phyloP scores from a whole-genome alignment of 345 rosid species.

The Syzygium oleosum region DNA sequence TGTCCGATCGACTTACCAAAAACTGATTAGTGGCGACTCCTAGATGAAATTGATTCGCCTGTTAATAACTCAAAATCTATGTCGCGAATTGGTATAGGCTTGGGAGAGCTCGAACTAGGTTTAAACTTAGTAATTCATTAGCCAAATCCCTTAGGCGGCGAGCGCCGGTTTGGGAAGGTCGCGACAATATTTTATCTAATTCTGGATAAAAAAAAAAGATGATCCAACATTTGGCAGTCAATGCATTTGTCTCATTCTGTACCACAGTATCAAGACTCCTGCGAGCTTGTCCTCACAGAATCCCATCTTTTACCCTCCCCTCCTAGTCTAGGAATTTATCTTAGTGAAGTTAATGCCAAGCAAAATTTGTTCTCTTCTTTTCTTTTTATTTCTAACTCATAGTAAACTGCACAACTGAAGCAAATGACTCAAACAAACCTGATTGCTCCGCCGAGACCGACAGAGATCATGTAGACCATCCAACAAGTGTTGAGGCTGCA shows the following conservation, averaged over 20 bases:
- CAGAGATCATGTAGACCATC: slow-evolving; percentile 62
- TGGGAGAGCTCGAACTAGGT: no score
- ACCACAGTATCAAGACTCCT: not conserved
- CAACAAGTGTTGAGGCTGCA: slow-evolving; percentile 51
- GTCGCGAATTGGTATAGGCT: no score
- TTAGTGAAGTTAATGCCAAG: not conserved
- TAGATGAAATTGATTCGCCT: no score
- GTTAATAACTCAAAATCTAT: no score
- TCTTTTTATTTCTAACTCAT: not conserved
- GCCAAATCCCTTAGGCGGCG: no score
- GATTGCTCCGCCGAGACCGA: slow-evolving; percentile 60
- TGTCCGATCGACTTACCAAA: no score
- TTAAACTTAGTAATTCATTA: no score
- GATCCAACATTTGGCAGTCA: not conserved
- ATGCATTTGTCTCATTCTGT: not conserved
- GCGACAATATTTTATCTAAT: not conserved
- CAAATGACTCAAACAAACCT: slow-evolving; percentile 22
- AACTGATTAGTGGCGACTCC: no score
- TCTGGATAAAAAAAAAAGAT: not conserved
- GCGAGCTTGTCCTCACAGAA: not conserved
- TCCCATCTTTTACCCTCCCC: not conserved
- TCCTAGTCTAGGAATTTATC: not conserved
- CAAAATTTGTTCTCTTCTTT: not conserved
- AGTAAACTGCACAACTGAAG: not conserved
- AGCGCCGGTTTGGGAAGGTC: no score